phyloP scores from a whole-genome alignment of 1,284 basidiomycete species.

The Takashimella koratensis region DNA sequence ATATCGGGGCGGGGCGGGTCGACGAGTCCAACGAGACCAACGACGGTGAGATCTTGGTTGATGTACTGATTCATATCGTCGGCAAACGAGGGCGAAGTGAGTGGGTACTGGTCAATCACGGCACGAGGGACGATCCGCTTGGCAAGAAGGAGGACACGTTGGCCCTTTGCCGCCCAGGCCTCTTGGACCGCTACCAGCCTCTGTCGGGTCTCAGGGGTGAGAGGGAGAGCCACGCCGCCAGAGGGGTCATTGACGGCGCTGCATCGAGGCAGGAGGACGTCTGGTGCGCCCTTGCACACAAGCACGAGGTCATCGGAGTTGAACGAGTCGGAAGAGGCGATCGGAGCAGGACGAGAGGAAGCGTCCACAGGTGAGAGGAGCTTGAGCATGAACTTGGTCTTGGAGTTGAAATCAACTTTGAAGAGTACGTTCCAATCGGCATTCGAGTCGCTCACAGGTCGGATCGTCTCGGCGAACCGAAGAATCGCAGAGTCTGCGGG shows the following conservation, averaged over 20 bases:
- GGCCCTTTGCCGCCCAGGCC: slow-evolving; percentile 58
- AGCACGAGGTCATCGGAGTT: slow-evolving; percentile 42
- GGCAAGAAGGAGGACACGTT: slow-evolving; percentile 58
- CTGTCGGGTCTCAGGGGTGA: slow-evolving; percentile 24
- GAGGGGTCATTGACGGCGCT: slow-evolving; percentile 46
- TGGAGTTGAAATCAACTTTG: slow-evolving; percentile 59
- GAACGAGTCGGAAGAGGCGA: slow-evolving; percentile 16
- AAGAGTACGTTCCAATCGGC: slow-evolving; percentile 47
- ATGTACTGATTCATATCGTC: slow-evolving; percentile 37
- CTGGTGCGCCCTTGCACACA: slow-evolving; percentile 60
- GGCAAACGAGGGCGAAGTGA: slow-evolving; percentile 47
- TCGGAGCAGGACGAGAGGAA: not conserved
- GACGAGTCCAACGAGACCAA: slow-evolving; percentile 62
- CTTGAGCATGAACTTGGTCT: slow-evolving; percentile 65
- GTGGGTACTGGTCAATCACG: slow-evolving; percentile 20
- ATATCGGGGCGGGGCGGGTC: slow-evolving; percentile 64
- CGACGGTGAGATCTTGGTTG: slow-evolving; percentile 55
- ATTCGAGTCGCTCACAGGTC: slow-evolving; percentile 36
- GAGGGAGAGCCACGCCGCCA: slow-evolving; percentile 44
- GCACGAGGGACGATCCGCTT: slow-evolving; percentile 38
- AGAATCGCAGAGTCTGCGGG: slow-evolving; percentile 57
- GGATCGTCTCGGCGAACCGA: slow-evolving; percentile 57
- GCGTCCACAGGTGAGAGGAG: slow-evolving; percentile 18
- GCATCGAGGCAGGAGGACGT: slow-evolving; percentile 57
- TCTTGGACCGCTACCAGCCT: slow-evolving; percentile 52